Base-by-base conservation (phyloP, 1,284 basidiomycete genomes). In the Microbotryomycetes sp. region DNA sequence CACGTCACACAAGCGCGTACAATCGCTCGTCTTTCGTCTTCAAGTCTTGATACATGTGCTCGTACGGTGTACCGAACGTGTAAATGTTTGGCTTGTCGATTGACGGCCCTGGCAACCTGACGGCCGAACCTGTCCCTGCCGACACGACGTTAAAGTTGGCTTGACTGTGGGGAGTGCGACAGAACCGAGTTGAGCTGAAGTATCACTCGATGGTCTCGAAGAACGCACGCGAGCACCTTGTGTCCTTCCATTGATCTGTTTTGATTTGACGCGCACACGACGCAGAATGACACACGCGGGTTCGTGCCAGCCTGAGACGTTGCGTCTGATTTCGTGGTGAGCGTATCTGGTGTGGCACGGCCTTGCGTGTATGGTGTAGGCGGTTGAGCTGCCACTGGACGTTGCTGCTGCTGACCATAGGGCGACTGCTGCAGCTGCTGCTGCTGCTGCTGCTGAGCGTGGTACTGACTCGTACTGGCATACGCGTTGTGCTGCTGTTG, bases 171-270 rank as follows among this genome's bases (percentile, higher is more conserved):
- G 5, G 13, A 48, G 16, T 18, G 16, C 50, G 5, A 52, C 9
- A 50, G 16, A 23, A 15, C 30, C 16, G 2, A 23, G 47, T 1
- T 30, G 27, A 35, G 45, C n/a, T 7, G 28, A 11, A 5, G 15
- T 5, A 23, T 47, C 26, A 48, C 30, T 2, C 4, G 23, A 0
- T 41, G 41, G 3, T 13, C 3, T 21, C 21, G 2, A 6, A 30
- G 23, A 30, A 82, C 89, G 77, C 71, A 93, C 88, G 86, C 79
- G 48, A 99, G 78, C 11, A 96, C 90, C 71, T 86, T 83, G 74
- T 99, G 96, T 0, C 91, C 96, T 75, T 97, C 94, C 96, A 99
- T 99, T 1, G 93, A 97, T 35, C 96, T 87, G 75, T 99, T 99
- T 89, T 98, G 75, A 73, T 98, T 98, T 73, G 91, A 96, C 11